Evolutionary conservation across 2,329 filamentous ascomycete species (phyloP), one percentile per base, ranked within the genome.

Genomic region (Mycosphaerella arachidis): DNA sequence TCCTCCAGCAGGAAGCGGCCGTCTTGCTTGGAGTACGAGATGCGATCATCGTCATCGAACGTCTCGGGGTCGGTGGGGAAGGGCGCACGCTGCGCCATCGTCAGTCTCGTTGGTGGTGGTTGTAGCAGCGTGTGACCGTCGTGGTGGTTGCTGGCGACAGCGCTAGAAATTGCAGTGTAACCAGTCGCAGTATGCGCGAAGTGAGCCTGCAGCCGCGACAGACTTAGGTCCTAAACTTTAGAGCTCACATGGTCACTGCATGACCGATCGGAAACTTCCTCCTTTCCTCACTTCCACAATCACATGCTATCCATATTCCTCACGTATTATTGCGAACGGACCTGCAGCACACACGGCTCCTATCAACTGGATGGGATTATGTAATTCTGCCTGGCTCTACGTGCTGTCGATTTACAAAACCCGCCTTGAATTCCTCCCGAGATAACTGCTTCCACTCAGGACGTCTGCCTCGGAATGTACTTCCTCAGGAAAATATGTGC

Each of bases 21-120:
- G 75, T 93, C 88, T 62, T 91, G 81, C 72, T 85, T 89, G n/a
- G 90, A 93, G 77, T 88, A 96, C 6, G 91, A 93, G 70, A 96
- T 90, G 67, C 92, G 89, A 30, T 90, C 84, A 72, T 96, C 92
- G 60, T 78, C 78, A 68, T 88, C 86, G 72, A 96, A 95, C 52
- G 89, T 83, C 58, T 84, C 81, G 13, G 83, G 81, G 59, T 90
- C 76, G 58, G 73, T 74, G 18, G 82, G 82, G 62, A 84, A 84
- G 56, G 70, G 70, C 7, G 67, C 65, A 46, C 67, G 68, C 12
- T 63, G 58, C 12, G 66, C 64, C 63, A 66, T 67, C 9, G 37
- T 55, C 43, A 33, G 35, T 40, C 55, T 48, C 18, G 33, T 48
- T 18, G 48, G 18, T n/a, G 48, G 27, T 33, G 35, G 48, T 53